phyloP scores from a whole-genome alignment of 345 rosid genomes.

The Aquilaria yunnanensis region DNA sequence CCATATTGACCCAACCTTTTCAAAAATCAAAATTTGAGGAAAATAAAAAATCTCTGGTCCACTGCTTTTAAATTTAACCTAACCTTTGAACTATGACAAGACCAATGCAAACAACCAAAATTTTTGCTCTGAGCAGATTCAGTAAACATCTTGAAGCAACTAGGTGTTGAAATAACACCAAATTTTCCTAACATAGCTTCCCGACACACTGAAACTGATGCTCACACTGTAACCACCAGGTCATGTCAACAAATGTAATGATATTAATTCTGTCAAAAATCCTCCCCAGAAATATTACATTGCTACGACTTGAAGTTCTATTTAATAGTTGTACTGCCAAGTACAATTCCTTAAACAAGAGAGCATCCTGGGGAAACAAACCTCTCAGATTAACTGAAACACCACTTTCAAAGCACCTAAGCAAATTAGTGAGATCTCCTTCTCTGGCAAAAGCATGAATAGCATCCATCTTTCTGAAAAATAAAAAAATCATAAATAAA shows the following conservation, averaged over 20 bases:
- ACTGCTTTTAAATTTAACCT: background rate
- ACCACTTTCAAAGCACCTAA: conserved; percentile 65
- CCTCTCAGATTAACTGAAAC: conserved; percentile 68
- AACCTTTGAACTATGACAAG: background rate
- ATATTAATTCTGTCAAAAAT: background rate
- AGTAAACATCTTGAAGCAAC: too few relatives aligned
- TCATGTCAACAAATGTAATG: background rate
- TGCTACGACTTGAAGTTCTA: background rate
- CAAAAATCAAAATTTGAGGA: conserved; percentile 7
- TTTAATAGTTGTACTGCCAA: background rate
- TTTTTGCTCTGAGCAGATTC: too few relatives aligned
- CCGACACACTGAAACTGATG: too few relatives aligned
- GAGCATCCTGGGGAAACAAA: conserved; percentile 10
- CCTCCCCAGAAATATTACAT: background rate
- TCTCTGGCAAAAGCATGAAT: conserved; percentile 89
- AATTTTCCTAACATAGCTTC: background rate
- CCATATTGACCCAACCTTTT: too few relatives aligned
- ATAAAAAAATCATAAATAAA: background rate
- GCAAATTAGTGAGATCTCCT: conserved; percentile 69
- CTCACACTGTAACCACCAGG: too few relatives aligned
- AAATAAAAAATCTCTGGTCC: background rate
- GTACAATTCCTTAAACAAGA: conserved; percentile 1
- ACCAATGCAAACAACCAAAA: background rate
- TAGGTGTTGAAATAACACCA: background rate
- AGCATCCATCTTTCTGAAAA: conserved; percentile 80